Percentiles rank a stretch among this genome's conserved stretches.
Evolutionary conservation across 2,329 filamentous ascomycete genomes (phyloP).

Genomic region (Hymenoscyphus occultus): DNA sequence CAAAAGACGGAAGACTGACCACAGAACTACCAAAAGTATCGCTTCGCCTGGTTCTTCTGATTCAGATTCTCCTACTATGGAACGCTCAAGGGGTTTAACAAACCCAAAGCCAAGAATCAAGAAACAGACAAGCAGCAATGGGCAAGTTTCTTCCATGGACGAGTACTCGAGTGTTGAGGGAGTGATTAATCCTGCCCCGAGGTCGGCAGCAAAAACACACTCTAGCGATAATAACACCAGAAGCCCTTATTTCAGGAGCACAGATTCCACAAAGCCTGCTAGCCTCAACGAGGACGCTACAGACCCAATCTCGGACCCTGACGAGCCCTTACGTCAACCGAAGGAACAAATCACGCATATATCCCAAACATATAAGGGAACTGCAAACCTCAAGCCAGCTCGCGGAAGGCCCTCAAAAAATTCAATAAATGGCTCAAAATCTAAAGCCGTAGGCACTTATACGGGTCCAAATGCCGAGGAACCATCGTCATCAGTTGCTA

Average conservation of each 20-base stretch:
- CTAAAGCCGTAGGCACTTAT: neutral
- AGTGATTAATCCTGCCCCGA: neutral
- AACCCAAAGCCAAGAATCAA: neutral
- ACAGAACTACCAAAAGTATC: neutral
- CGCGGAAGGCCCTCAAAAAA: neutral
- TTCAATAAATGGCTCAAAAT: neutral
- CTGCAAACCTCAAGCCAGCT: neutral
- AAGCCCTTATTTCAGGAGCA: neutral
- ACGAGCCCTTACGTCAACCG: neutral
- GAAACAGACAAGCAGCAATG: neutral
- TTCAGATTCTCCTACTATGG: neutral
- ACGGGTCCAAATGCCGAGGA: neutral
- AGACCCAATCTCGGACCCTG: conserved; percentile 17
- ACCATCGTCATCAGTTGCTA: neutral
- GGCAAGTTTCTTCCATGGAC: neutral
- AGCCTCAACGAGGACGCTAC: conserved; percentile 3
- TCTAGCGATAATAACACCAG: neutral
- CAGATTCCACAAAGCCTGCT: neutral
- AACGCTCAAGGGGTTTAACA: neutral
- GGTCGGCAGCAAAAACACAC: neutral
- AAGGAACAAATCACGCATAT: neutral
- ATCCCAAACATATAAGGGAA: neutral
- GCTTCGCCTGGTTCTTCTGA: neutral
- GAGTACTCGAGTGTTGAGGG: neutral
- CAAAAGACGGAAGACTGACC: neutral